Percentiles rank a stretch among this genome's conserved stretches.
Conservation (phyloP, 805 yeast genomes). For the Dipodascus albidus region DNA sequence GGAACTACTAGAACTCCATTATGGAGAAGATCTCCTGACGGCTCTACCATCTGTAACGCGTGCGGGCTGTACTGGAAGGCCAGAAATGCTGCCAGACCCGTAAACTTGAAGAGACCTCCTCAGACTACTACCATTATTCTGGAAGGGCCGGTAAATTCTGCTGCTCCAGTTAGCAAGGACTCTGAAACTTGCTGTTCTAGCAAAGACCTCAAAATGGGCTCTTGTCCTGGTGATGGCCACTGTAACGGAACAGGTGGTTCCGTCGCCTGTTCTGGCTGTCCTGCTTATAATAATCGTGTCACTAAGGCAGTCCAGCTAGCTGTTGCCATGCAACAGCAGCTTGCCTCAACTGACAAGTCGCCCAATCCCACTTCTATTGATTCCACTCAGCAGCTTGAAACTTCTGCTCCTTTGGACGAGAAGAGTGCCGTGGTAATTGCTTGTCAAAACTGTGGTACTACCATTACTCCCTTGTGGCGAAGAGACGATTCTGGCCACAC, state of each 20-base stretch:
- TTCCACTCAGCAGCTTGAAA: background rate
- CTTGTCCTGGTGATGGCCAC: slow-evolving; percentile 65
- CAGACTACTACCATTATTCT: slow-evolving; percentile 34
- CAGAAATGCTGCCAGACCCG: slow-evolving; percentile 54
- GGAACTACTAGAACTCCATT: slow-evolving; percentile 86
- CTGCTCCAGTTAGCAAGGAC: background rate
- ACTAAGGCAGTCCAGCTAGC: slow-evolving; percentile 14
- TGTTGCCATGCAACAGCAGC: slow-evolving; percentile 7
- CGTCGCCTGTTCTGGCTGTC: slow-evolving; percentile 70
- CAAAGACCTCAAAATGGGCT: slow-evolving; percentile 27
- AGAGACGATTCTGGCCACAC: slow-evolving; percentile 73
- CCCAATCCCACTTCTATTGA: slow-evolving; percentile 6
- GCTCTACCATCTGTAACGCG: slow-evolving; percentile 89
- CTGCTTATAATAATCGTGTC: slow-evolving; percentile 62
- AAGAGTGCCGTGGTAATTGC: slow-evolving; percentile 48
- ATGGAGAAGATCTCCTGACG: slow-evolving; percentile 90
- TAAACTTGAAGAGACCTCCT: slow-evolving; percentile 49
- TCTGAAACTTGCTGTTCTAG: background rate
- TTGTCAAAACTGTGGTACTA: slow-evolving; percentile 74
- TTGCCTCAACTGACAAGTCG: slow-evolving; percentile 1
- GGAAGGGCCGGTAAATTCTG: slow-evolving; percentile 14
- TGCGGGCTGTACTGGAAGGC: slow-evolving; percentile 73
- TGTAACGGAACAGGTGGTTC: slow-evolving; percentile 88
- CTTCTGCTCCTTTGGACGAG: slow-evolving; percentile 10
- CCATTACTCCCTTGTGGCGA: slow-evolving; percentile 82